phyloP scores from a whole-genome alignment of 1,284 basidiomycete genomes.

The Apiotrichum porosum region DNA sequence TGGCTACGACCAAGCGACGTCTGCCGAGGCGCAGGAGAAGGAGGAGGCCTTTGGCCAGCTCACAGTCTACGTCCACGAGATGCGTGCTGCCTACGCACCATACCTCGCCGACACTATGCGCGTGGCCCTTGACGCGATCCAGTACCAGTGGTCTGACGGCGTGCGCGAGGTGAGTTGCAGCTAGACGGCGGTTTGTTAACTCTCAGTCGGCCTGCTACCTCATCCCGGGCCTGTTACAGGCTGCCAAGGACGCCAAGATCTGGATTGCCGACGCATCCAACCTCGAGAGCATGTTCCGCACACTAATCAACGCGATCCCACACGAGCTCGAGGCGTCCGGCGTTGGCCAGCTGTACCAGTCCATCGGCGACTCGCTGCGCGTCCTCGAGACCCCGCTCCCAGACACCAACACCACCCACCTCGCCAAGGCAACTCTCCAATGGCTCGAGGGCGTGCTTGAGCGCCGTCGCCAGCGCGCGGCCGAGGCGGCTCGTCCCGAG shows the following conservation, averaged over 20 bases:
- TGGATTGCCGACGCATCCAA: conserved; percentile 64
- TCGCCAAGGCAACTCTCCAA: conserved; percentile 9
- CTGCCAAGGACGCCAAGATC: conserved; percentile 60
- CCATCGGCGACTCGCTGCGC: conserved; percentile 62
- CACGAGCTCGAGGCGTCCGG: conserved; percentile 67
- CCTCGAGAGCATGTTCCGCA: conserved; percentile 63
- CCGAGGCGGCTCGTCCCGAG: conserved; percentile 1
- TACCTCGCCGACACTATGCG: conserved; percentile 67
- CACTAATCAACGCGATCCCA: conserved; percentile 62
- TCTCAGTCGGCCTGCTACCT: conserved; percentile 45
- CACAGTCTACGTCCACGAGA: conserved; percentile 68
- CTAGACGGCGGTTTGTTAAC: no score
- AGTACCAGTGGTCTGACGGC: conserved; percentile 74
- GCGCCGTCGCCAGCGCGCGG: conserved; percentile 10
- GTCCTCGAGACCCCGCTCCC: conserved; percentile 53
- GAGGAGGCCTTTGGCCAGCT: conserved; percentile 76
- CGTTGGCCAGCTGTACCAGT: conserved; percentile 57
- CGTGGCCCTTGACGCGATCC: conserved; percentile 63
- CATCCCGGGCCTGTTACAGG: conserved; percentile 64
- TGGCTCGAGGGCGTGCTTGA: conserved; percentile 14
- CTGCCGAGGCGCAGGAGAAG: conserved; percentile 76
- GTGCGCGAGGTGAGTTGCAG: conserved; percentile 62
- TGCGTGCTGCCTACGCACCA: conserved; percentile 64
- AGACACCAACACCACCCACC: conserved; percentile 10
- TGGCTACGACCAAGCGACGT: conserved; percentile 46